A percentile compares a stretch with the other conserved stretches of the same genome.
Evolutionary conservation across 2,329 filamentous ascomycete species (phyloP).

Genomic region (Trichoderma guizhouense): DNA sequence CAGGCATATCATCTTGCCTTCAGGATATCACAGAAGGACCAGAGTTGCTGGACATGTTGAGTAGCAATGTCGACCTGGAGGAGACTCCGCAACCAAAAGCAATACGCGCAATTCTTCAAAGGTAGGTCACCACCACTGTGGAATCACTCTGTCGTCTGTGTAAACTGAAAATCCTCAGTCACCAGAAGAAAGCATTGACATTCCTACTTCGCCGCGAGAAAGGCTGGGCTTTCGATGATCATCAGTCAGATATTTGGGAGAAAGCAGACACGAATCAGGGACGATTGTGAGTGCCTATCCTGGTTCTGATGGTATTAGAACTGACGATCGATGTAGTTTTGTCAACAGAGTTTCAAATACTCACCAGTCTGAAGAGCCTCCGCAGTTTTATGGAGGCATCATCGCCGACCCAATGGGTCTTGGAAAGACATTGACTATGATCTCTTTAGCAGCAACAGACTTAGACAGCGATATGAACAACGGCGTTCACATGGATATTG

Average conservation of each 20-base stretch:
- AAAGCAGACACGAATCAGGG: neutral
- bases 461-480: neutral
- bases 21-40: neutral
- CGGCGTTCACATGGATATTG: neutral
- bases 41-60: neutral
- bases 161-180: neutral
- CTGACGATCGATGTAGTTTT: neutral
- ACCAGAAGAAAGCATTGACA: neutral
- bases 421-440: constrained; percentile 45
- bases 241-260: neutral
- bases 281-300: neutral
- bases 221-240: neutral
- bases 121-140: neutral
- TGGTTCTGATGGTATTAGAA: neutral
- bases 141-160: neutral
- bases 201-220: neutral
- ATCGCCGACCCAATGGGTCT: constrained; percentile 47
- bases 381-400: constrained; percentile 40
- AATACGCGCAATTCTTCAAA: neutral
- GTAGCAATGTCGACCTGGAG: neutral
- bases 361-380: constrained; percentile 31
- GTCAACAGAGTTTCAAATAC: neutral
- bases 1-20: neutral
- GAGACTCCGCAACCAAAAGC: neutral
- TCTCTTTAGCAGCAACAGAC: constrained; percentile 30